These are phyloP conservation scores for Solanum verrucosum DNA, from an alignment of 257 asterid species.

Conservation along the genomic window DNA sequence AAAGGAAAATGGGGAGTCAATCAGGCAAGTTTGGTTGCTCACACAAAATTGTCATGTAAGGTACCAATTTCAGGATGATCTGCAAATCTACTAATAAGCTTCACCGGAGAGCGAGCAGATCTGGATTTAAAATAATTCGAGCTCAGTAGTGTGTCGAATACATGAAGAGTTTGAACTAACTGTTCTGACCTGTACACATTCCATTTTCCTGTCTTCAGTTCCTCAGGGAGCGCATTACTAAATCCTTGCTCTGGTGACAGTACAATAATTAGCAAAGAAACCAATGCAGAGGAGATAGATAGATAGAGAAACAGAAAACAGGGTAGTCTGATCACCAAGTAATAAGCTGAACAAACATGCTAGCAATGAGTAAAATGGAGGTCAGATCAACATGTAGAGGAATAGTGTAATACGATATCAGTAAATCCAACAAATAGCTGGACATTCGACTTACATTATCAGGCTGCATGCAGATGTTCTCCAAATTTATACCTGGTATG, in stretches of 20 bases:
- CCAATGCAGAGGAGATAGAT: background rate
- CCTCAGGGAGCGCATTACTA: constrained; percentile 61
- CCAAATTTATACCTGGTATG: background rate
- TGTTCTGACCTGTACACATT: constrained; percentile 50
- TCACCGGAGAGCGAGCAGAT: constrained; percentile 39
- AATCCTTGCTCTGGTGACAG: constrained; percentile 46
- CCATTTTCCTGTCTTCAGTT: constrained; percentile 63
- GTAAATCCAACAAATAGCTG: background rate
- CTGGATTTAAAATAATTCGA: constrained; percentile 18
- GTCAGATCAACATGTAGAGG: background rate
- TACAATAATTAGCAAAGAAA: background rate
- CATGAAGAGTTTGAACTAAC: background rate
- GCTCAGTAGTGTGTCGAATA: background rate
- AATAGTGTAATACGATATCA: background rate
- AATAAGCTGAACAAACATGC: background rate
- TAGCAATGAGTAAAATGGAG: background rate
- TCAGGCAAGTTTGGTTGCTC: constrained; percentile 10
- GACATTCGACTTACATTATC: background rate
- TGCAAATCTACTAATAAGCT: constrained; percentile 32
- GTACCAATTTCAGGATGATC: constrained; percentile 64
- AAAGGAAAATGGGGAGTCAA: background rate
- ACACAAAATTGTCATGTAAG: constrained; percentile 61
- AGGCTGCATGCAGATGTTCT: background rate
- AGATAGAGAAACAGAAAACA: background rate
- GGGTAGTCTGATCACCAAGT: background rate